These are phyloP conservation scores for Backusella sp. DNA, from an alignment of 192 early-diverging fungal species.

Conservation along the genomic window DNA sequence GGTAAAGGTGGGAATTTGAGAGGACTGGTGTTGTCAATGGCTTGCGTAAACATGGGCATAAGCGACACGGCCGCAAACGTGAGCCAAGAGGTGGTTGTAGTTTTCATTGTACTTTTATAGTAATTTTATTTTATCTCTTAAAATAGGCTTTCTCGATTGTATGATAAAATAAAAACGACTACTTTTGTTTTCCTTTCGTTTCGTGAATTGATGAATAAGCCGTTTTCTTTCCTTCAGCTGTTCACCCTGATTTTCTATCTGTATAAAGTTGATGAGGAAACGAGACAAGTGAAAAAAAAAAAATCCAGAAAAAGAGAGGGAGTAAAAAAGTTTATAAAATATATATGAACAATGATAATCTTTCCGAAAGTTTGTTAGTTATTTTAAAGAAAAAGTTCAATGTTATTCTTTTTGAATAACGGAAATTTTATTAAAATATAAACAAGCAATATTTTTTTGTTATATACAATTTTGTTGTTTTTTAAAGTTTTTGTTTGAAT, in stretches of 20 bases:
- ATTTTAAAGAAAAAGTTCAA: not conserved
- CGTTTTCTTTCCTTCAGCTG: too few species aligned
- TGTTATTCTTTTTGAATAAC: not conserved
- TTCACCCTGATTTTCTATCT: not conserved
- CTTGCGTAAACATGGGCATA: not conserved
- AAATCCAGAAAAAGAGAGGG: not conserved
- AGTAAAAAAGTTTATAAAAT: not conserved
- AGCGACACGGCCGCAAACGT: not conserved
- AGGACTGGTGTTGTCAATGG: conserved; percentile 10
- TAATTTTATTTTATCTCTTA: not conserved
- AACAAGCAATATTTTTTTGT: conserved; percentile 13
- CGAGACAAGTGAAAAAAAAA: not conserved
- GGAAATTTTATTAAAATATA: not conserved
- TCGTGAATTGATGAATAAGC: too few species aligned
- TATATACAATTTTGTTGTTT: not conserved
- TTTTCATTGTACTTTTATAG: conserved; percentile 2
- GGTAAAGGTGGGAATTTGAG: conserved; percentile 31
- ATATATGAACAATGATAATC: not conserved
- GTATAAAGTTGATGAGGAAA: not conserved
- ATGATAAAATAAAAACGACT: not conserved
- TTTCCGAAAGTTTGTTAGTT: not conserved
- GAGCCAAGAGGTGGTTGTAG: conserved; percentile 16
- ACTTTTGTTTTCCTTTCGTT: not conserved
- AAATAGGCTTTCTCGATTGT: too few species aligned
- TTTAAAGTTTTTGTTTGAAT: not conserved